Evolutionary conservation across 306 rosid genomes (phyloP).

Genomic region (Medicago lupulina): DNA sequence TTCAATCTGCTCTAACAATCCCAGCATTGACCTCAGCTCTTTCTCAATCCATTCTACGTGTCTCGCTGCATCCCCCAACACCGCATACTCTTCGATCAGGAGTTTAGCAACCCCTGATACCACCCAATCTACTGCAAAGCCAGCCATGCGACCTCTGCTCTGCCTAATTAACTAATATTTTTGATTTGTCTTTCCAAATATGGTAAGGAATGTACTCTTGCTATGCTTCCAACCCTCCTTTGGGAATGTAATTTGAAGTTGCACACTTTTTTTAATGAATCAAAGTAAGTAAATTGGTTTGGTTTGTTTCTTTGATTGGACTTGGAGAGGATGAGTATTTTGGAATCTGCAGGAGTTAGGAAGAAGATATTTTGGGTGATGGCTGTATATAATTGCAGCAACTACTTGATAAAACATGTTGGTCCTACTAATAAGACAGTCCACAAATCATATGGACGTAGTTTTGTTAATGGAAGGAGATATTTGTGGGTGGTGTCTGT

Average conservation of each 20-base stretch:
- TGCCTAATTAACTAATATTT: neutral
- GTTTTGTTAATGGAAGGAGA: neutral
- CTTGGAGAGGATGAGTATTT: neutral
- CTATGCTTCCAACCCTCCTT: neutral
- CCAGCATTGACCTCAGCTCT: slow-evolving; percentile 35
- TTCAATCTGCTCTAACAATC: slow-evolving; percentile 2
- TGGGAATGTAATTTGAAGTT: too few species aligned
- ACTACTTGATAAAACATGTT: neutral
- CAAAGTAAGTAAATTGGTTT: neutral
- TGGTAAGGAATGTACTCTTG: neutral
- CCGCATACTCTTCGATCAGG: neutral
- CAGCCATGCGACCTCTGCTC: too few species aligned
- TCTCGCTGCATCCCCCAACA: neutral
- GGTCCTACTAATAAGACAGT: neutral
- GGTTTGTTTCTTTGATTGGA: neutral
- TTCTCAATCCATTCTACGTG: slow-evolving; percentile 25
- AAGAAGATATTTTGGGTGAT: neutral
- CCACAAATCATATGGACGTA: neutral
- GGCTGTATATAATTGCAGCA: neutral
- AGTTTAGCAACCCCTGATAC: neutral
- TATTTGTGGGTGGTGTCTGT: too few species aligned
- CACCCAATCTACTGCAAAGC: too few species aligned
- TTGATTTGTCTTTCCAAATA: too few species aligned
- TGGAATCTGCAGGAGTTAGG: neutral
- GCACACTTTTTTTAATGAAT: neutral